Evolutionary conservation across 2,329 filamentous ascomycete genomes (phyloP).

Genomic region (Chaetomium olivaceum): DNA sequence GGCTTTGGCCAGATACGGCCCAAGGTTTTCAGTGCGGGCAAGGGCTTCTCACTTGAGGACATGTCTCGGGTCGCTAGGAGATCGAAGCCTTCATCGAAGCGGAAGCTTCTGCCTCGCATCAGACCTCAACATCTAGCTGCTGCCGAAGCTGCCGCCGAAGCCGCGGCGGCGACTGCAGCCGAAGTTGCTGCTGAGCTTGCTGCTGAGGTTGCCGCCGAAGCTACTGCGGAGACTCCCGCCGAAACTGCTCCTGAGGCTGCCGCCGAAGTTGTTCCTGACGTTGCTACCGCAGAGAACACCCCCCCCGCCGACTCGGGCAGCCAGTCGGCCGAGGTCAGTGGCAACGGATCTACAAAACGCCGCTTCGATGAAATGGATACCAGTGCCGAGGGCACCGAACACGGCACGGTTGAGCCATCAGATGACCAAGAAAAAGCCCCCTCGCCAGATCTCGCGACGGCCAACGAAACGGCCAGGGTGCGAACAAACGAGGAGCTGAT

Average conservation of each 20-base stretch:
- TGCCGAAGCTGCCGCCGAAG: slow-evolving; percentile 3
- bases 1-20: slow-evolving; percentile 29
- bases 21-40: slow-evolving; percentile 19
- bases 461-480: neutral
- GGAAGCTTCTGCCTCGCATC: slow-evolving; percentile 25
- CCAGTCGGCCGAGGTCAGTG: neutral
- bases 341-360: slow-evolving; percentile 5
- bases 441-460: neutral
- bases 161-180: no score
- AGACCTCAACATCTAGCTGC: slow-evolving; percentile 14
- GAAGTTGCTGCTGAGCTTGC: neutral
- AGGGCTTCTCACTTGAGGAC: slow-evolving; percentile 27
- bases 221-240: neutral
- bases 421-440: slow-evolving; percentile 17
- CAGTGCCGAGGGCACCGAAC: neutral
- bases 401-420: neutral
- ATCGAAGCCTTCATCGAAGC: slow-evolving; percentile 17
- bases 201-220: neutral
- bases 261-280: neutral
- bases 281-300: neutral
- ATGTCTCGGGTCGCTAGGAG: slow-evolving; percentile 27
- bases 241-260: slow-evolving; percentile 7
- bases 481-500: slow-evolving; percentile 13
- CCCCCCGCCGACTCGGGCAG: neutral
- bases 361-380: slow-evolving; percentile 1